Base-by-base conservation (phyloP, 2,329 filamentous ascomycete species). In the Emergomyces pasteurianus region DNA sequence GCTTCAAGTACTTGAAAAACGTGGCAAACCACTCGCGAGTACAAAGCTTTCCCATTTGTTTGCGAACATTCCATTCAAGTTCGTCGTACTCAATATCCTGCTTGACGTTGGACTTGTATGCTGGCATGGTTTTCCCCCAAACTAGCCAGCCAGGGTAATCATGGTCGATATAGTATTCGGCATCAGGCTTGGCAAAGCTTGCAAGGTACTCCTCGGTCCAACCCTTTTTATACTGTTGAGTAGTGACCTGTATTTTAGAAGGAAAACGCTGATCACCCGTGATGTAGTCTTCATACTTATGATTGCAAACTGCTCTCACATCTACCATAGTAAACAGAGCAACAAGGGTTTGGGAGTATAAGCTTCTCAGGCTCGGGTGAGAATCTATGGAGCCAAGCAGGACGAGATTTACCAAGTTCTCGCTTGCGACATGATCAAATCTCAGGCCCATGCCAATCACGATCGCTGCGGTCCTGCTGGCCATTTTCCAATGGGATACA, bases 61-160 rank as follows among this genome's bases (percentile, higher is more conserved):
- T 81, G 47, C 92, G 86, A 7, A 88, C 84, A 1, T 80, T 80
- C 67, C 77, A 85, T 73, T 99, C 94, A 0, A 89, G 78, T 16
- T 89, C 86, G 68, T 99, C 94, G 68, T 94, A 99, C 52, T 83
- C 74, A 78, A 96, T 69, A 74, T 86, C 74, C 71, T 77, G 65
- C 63, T 77, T 78, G 34, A 91, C 85, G 58, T 88, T 86, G 2
- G 88, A 85, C 63, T 85, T 84, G 72, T 87, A 91, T 0, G 87
- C 94, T 16, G 85, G 86, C 79, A 97, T 92, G 38, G 82, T 85
- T 73, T 94, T 90, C 58, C 88, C 88, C 94, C 94, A 99, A 0
- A 95, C 91, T 21, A 99, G 81, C 95, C 95, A 99, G 38, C 94
- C 94, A 4, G 92, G 90, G 71, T 95, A 89, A 71, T 97, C 92